A percentile compares a stretch with the other conserved stretches of the same genome.
phyloP scores from a whole-genome alignment of 1,284 basidiomycete species.

The Trametes polyzona region DNA sequence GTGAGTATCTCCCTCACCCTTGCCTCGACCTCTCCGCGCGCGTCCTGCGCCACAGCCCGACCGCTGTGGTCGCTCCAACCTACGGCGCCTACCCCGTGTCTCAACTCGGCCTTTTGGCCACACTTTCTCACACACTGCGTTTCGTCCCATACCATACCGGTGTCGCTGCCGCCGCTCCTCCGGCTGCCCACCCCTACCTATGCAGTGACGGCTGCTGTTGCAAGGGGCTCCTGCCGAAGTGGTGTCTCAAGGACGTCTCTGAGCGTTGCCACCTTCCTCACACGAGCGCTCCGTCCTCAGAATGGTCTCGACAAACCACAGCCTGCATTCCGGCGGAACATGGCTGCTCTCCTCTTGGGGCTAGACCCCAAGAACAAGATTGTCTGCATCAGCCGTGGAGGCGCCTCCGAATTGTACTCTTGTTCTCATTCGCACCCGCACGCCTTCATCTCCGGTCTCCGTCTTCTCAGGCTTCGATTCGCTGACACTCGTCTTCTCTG shows the following conservation, averaged over 20 bases:
- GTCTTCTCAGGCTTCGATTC: not conserved
- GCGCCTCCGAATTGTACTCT: not conserved
- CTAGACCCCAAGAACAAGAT: no score
- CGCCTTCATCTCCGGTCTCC: constrained; percentile 16
- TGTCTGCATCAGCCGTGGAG: not conserved
- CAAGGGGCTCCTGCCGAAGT: no score
- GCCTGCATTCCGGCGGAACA: not conserved
- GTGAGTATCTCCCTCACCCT: constrained; percentile 49
- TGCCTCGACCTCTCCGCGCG: not conserved
- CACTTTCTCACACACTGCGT: not conserved
- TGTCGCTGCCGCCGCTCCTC: no score
- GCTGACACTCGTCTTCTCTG: constrained; percentile 16
- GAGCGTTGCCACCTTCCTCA: no score
- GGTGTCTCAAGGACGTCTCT: no score
- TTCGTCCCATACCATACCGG: no score
- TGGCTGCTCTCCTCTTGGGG: no score
- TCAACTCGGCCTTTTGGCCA: not conserved
- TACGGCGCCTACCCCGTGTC: constrained; percentile 7
- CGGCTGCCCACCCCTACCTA: no score
- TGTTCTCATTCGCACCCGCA: not conserved
- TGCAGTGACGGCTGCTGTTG: no score
- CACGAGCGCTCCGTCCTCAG: no score
- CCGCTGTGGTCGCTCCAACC: not conserved
- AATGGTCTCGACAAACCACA: no score
- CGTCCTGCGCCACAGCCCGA: not conserved